Base-by-base conservation (phyloP, 2,329 filamentous ascomycete genomes). In the Pseudogymnoascus sp. region DNA sequence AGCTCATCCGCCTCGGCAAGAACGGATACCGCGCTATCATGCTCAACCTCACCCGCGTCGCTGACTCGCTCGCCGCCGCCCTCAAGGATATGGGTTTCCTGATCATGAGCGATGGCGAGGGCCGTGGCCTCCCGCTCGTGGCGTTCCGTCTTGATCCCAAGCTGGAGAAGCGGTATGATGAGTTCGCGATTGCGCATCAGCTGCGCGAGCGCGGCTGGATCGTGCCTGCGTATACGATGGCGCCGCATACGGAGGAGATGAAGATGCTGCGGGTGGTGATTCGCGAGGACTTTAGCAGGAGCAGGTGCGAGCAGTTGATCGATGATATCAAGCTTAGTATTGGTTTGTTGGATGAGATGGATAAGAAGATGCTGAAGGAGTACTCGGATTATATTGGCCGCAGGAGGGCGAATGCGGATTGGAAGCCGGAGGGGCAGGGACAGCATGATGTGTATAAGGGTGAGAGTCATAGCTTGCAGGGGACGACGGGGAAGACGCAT, bases 181-280 rank as follows among this genome's bases (percentile, higher is more conserved):
- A 93, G 75, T 93, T 92, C 65, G 83, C 88, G 0, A 78, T 92
- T 41, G 93, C 93, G 0, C 92, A 96, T 73, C 89, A 92, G 75
- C 84, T 97, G 26, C 89, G 93, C 61, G 87, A 90, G 67, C 85
- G 92, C 35, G 90, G 91, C 46, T 98, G 93, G 93, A 89, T 97
- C 31, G 90, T 97, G 0, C 93, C 93, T 0, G 93, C 93, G 0
- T 98, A 98, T 78, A 98, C 93, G 40, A 97, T 97, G 93, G 93
- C 93, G 0, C 93, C 93, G 16, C 83, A 96, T 73, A 92, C 90
- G 16, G 81, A 90, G 63, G 80, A 86, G 67, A 82, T 97, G 72
- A 96, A 96, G 82, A 88, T 98, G 84, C 86, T 97, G 80, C 88
- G 93, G 38, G 86, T 97, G 4, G 93, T 98, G 0, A 90, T 97